These are phyloP conservation scores for Mortierella sp. DNA, from an alignment of 371 early-diverging fungal genomes.

Conservation along the genomic window DNA sequence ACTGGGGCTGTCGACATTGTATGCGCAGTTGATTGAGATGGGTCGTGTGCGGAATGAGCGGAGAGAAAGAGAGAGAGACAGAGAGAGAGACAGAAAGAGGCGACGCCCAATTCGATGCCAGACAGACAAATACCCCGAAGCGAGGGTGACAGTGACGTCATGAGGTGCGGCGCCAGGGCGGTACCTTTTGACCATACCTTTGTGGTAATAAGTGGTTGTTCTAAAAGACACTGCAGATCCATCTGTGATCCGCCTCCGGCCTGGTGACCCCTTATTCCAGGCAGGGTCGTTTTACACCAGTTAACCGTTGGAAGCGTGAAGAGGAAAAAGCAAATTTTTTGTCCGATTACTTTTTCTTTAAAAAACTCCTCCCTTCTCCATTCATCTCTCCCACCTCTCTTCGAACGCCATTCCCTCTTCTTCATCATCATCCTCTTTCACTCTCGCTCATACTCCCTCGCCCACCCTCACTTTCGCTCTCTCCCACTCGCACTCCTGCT, in stretches of 20 bases:
- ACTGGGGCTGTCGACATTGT: conserved; percentile 50
- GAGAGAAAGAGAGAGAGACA: not conserved
- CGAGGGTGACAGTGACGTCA: not conserved
- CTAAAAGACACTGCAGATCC: not conserved
- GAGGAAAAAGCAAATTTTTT: conserved; percentile 2
- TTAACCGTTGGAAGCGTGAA: not conserved
- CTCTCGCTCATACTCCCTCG: not conserved
- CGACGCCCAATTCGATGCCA: not conserved
- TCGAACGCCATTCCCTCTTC: not conserved
- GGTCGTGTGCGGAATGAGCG: not conserved
- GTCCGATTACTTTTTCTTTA: not conserved
- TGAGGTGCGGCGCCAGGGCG: not conserved
- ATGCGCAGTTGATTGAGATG: conserved; percentile 5
- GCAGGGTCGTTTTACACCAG: not conserved
- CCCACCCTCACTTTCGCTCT: not conserved
- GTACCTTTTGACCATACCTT: not conserved
- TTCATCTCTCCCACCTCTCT: not conserved
- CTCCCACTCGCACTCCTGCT: not conserved
- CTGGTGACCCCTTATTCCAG: not conserved
- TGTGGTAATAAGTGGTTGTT: not conserved
- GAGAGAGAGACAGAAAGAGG: not conserved
- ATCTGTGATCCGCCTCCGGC: not conserved
- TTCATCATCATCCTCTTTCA: not conserved
- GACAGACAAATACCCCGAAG: not conserved
- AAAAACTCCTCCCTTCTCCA: not conserved